Percentiles rank a stretch among this genome's conserved stretches.
These are phyloP conservation scores for Nicotiana otophora DNA, from an alignment of 257 asterid genomes.

Conservation along the genomic window DNA sequence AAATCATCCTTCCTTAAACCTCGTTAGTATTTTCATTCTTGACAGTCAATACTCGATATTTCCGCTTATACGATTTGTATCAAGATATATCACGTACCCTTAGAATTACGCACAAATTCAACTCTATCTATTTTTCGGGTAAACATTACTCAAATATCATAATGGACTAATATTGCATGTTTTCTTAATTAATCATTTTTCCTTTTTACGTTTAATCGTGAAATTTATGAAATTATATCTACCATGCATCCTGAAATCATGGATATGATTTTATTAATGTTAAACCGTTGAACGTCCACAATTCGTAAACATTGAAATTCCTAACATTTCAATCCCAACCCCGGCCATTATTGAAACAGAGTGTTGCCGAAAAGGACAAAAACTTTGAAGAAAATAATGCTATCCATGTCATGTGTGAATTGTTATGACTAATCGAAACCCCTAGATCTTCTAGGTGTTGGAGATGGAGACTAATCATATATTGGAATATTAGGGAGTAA, in stretches of 20 bases:
- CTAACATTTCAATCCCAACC: neutral
- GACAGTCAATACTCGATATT: no score
- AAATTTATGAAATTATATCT: neutral
- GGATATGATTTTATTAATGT: neutral
- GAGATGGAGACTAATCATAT: constrained; percentile 1
- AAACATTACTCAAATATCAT: neutral
- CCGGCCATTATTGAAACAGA: neutral
- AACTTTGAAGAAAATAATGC: neutral
- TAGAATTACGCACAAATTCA: no score
- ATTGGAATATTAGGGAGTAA: neutral
- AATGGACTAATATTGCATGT: neutral
- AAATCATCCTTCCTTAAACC: no score
- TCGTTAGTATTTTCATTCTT: no score
- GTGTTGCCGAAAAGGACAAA: neutral
- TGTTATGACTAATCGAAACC: neutral
- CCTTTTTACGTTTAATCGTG: neutral
- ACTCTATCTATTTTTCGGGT: no score
- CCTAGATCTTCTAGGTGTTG: constrained; percentile 6
- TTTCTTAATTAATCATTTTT: neutral
- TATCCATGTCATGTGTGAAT: constrained; percentile 5
- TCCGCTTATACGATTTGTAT: no score
- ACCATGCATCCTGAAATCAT: neutral
- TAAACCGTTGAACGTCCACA: neutral
- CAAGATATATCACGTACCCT: no score
- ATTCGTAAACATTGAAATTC: no score